Conservation (phyloP, 768 basidiomycete genomes). For the Lactifluus subvellereus region DNA sequence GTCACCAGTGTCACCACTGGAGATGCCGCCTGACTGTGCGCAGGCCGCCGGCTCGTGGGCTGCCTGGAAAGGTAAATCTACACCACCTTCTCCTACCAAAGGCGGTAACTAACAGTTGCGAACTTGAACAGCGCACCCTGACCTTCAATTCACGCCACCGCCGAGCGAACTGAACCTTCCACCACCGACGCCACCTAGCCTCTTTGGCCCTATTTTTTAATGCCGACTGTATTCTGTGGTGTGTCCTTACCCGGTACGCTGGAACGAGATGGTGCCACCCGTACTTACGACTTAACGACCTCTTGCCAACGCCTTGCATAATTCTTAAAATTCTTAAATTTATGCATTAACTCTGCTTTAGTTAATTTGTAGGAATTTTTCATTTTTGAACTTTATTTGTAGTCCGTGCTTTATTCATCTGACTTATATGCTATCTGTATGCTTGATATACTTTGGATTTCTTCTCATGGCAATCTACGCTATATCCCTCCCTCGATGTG, state of each 20-base stretch:
- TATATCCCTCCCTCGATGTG: neutral
- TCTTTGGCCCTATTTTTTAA: conserved; percentile 58
- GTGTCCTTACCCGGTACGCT: neutral
- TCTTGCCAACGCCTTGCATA: neutral
- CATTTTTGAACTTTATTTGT: no score
- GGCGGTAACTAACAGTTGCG: conserved; percentile 1
- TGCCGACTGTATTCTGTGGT: neutral
- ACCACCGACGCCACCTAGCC: conserved; percentile 44
- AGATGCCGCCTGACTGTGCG: conserved; percentile 22
- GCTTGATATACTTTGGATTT: neutral
- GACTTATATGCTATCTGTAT: neutral
- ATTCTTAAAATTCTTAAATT: neutral
- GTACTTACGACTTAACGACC: neutral
- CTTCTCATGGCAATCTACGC: neutral
- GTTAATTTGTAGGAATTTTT: no score
- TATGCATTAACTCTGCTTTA: neutral
- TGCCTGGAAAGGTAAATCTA: conserved; percentile 39
- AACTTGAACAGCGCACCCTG: conserved; percentile 59
- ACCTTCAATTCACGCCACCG: conserved; percentile 52
- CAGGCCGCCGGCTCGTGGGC: conserved; percentile 34
- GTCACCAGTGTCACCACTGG: no score
- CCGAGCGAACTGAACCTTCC: conserved; percentile 46
- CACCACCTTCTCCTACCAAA: neutral
- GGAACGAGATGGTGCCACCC: no score
- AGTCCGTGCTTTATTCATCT: neutral